Percentiles rank a stretch among this genome's conserved stretches.
These are phyloP conservation scores for Trichophyton verrucosum DNA, from an alignment of 2,329 filamentous ascomycete species.

Conservation along the genomic window DNA sequence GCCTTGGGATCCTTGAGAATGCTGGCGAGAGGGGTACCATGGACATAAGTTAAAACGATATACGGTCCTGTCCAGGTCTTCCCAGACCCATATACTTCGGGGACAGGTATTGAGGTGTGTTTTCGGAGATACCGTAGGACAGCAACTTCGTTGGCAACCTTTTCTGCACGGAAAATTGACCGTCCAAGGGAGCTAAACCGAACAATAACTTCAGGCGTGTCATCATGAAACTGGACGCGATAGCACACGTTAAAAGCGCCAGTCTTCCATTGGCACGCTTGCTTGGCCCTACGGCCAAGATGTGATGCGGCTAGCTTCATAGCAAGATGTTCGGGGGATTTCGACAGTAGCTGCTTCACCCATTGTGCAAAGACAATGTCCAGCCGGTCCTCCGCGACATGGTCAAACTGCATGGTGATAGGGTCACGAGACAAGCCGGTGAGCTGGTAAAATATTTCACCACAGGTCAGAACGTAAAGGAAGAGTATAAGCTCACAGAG, in stretches of 20 bases:
- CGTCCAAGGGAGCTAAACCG: slow-evolving; percentile 25
- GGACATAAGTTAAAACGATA: slow-evolving; percentile 17
- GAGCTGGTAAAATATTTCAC: too few species aligned
- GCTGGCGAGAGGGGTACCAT: slow-evolving; percentile 16
- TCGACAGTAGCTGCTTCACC: slow-evolving; percentile 16
- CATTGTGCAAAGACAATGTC: slow-evolving; percentile 17
- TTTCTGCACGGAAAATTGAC: slow-evolving; percentile 19
- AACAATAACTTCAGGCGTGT: slow-evolving; percentile 18
- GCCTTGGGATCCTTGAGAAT: slow-evolving; percentile 16
- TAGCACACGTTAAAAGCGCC: slow-evolving; percentile 25
- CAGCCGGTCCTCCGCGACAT: slow-evolving; percentile 16
- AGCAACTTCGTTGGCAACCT: slow-evolving; percentile 20
- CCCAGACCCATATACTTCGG: slow-evolving; percentile 15
- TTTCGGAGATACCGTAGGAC: slow-evolving; percentile 18
- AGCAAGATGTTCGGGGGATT: slow-evolving; percentile 18
- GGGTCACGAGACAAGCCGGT: neutral
- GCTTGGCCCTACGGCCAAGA: slow-evolving; percentile 13
- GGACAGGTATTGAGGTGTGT: slow-evolving; percentile 19
- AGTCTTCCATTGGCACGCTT: slow-evolving; percentile 16
- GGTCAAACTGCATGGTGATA: slow-evolving; percentile 17
- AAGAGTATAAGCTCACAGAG: too few species aligned
- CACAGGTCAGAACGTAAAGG: too few species aligned
- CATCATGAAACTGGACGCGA: slow-evolving; percentile 17
- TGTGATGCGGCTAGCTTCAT: slow-evolving; percentile 17
- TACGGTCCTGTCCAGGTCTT: slow-evolving; percentile 20